Evolutionary conservation across 495 filamentous ascomycete species (phyloP), one percentile per base, ranked within the genome.

Genomic region (Platismatia glauca): DNA sequence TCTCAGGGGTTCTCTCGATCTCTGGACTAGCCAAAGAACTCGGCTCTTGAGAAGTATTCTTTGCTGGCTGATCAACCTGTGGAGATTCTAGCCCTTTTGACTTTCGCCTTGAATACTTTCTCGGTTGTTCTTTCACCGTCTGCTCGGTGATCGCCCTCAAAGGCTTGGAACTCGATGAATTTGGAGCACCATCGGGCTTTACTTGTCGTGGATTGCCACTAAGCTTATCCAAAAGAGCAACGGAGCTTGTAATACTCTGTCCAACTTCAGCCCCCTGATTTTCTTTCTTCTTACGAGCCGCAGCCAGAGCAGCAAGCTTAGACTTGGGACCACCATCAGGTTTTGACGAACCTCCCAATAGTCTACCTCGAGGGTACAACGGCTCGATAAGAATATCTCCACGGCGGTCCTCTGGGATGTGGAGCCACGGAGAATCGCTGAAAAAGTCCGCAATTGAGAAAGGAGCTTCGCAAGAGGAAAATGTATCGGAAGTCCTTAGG

Each of bases 231-330:
- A 70, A 56, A 38, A 68, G 37, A 52, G 63, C 22, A 31, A 63
- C 68, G 15, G 68, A 68, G 18, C 46, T 59, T 12, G 64, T 62
- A 20, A 57, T 24, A 38, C 38, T 50, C 31, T 64, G 48, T 34
- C 13, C 41, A 29, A 59, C 31, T 22, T 65, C 62, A 56, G 77
- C 76, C 70, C 86, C 86, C 13, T 86, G 85, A 12, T 72, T 73
- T 44, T 89, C 87, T 55, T 88, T 85, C 73, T 90, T 91, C 75
- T 92, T 95, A 57, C 91, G 83, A 27, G 88, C 85, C n/a, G 90
- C 91, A 62, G 93, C 93, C 24, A 97, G 77, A 48, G 87, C 86
- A 63, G 94, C 91, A 35, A 97, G 78, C 70, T 97, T 98, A 15
- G 93, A 96, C 70, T 88, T 80, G 69, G 95, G 96, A 7, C 75